Percentiles rank a stretch among this genome's conserved stretches.
Evolutionary conservation across 1,284 basidiomycete species (phyloP).

Genomic region (Rhodotorula sp.): DNA sequence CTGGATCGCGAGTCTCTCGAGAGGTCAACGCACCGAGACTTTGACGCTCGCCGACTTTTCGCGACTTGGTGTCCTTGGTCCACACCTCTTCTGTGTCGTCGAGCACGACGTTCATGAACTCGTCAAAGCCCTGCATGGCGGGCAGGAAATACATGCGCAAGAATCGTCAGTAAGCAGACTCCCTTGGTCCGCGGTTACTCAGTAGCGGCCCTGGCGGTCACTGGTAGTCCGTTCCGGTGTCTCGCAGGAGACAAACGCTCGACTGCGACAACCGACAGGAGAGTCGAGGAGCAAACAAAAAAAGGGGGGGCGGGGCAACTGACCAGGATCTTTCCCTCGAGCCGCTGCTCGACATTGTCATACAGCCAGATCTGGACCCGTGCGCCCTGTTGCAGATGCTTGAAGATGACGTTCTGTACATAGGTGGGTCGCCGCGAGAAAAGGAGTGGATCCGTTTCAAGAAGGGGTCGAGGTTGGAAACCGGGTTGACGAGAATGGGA

Average conservation of each 20-base stretch:
- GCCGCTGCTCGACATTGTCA: constrained; percentile 94
- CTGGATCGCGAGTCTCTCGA: too few species aligned
- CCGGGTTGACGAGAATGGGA: neutral
- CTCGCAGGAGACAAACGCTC: too few species aligned
- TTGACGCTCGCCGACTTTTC: constrained; percentile 62
- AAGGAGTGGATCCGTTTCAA: constrained; percentile 3
- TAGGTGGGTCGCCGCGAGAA: neutral
- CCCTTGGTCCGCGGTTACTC: neutral
- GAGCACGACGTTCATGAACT: constrained; percentile 98
- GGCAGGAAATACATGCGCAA: neutral
- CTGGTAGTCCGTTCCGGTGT: neutral
- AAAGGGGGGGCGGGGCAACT: constrained; percentile 51
- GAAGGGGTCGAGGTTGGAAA: constrained; percentile 43
- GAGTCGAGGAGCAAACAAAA: neutral
- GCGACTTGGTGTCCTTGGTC: constrained; percentile 68
- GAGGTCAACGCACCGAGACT: constrained; percentile 64
- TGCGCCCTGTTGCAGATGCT: constrained; percentile 76
- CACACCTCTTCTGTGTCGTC: constrained; percentile 93
- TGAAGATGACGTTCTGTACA: constrained; percentile 95
- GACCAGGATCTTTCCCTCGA: constrained; percentile 95
- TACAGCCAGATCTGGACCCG: constrained; percentile 95
- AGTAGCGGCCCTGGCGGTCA: too few species aligned
- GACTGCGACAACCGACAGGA: neutral
- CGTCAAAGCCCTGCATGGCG: constrained; percentile 83
- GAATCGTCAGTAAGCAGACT: neutral